These are phyloP conservation scores for Candida freyschussii DNA, from an alignment of 1,139 yeast genomes.

Conservation along the genomic window DNA sequence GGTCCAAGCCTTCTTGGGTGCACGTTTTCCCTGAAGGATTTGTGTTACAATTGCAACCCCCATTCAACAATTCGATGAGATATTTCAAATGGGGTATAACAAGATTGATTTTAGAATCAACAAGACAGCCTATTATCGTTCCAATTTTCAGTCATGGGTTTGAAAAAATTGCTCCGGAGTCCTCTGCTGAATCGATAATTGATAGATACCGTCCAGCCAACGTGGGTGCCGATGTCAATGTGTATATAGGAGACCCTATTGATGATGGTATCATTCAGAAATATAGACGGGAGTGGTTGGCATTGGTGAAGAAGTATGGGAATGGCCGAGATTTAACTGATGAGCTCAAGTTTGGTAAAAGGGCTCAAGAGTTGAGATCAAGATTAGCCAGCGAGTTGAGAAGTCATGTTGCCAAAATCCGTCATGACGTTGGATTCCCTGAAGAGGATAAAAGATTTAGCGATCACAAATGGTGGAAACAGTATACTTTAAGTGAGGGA, in stretches of 20 bases:
- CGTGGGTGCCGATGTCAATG: slow-evolving; percentile 61
- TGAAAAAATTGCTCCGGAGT: slow-evolving; percentile 84
- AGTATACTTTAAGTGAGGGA: slow-evolving; percentile 61
- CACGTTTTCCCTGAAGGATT: slow-evolving; percentile 96
- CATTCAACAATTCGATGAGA: slow-evolving; percentile 79
- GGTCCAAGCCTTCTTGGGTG: slow-evolving; percentile 77
- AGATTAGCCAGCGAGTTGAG: slow-evolving; percentile 67
- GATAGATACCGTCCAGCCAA: slow-evolving; percentile 61
- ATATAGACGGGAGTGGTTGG: slow-evolving; percentile 66
- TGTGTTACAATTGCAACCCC: slow-evolving; percentile 79
- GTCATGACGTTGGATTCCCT: slow-evolving; percentile 50
- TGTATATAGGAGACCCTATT: slow-evolving; percentile 69
- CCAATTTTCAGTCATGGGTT: slow-evolving; percentile 87
- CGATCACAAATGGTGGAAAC: slow-evolving; percentile 68
- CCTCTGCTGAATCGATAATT: slow-evolving; percentile 45
- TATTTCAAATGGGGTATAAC: slow-evolving; percentile 96
- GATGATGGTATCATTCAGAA: slow-evolving; percentile 54
- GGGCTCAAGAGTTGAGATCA: slow-evolving; percentile 62
- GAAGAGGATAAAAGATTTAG: slow-evolving; percentile 60
- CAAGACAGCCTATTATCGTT: slow-evolving; percentile 80
- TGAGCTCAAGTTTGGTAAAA: slow-evolving; percentile 56
- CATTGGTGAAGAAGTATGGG: slow-evolving; percentile 49
- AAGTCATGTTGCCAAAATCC: slow-evolving; percentile 53
- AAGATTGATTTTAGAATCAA: slow-evolving; percentile 74
- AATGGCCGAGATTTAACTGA: slow-evolving; percentile 56